Conservation (phyloP, 2,329 filamentous ascomycete genomes). For the Phialemoniopsis sp. region DNA sequence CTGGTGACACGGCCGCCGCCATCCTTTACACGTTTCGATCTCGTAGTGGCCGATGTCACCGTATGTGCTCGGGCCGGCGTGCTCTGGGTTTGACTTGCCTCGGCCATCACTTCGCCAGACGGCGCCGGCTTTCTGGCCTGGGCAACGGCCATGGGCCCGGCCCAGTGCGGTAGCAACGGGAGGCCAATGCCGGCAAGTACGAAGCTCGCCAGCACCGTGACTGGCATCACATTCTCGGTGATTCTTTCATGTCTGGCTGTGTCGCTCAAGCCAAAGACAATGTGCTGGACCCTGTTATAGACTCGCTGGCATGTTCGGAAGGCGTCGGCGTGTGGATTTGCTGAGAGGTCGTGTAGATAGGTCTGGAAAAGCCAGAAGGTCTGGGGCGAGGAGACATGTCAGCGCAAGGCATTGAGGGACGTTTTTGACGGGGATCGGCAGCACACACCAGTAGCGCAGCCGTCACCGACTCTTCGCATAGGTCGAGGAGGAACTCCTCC, state of each 20-base stretch:
- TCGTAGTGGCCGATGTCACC: conserved; percentile 45
- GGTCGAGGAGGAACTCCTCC: conserved; percentile 81
- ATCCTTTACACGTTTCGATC: conserved; percentile 44
- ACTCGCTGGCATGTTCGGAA: conserved; percentile 81
- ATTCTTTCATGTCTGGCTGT: conserved; percentile 68
- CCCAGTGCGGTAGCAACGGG: conserved; percentile 72
- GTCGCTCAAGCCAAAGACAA: conserved; percentile 77
- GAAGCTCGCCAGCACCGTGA: conserved; percentile 76
- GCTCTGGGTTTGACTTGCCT: conserved; percentile 34
- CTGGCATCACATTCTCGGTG: conserved; percentile 75
- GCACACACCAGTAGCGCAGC: conserved; percentile 71
- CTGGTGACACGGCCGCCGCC: conserved; percentile 38
- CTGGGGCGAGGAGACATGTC: conserved; percentile 34
- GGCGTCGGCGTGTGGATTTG: conserved; percentile 68
- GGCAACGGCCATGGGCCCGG: conserved; percentile 75
- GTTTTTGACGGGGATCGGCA: conserved; percentile 5
- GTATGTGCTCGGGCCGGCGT: conserved; percentile 68
- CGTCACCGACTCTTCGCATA: conserved; percentile 85
- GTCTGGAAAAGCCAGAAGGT: conserved; percentile 91
- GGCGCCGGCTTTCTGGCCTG: conserved; percentile 74
- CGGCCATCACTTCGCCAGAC: conserved; percentile 50
- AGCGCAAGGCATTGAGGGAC: conserved; percentile 10
- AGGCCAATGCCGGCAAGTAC: conserved; percentile 73
- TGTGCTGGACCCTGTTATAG: conserved; percentile 85
- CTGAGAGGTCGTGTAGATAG: conserved; percentile 75